Percentiles rank a stretch among this genome's conserved stretches.
Conservation (phyloP, 2,329 filamentous ascomycete genomes). For the Ophiostoma sp. region DNA sequence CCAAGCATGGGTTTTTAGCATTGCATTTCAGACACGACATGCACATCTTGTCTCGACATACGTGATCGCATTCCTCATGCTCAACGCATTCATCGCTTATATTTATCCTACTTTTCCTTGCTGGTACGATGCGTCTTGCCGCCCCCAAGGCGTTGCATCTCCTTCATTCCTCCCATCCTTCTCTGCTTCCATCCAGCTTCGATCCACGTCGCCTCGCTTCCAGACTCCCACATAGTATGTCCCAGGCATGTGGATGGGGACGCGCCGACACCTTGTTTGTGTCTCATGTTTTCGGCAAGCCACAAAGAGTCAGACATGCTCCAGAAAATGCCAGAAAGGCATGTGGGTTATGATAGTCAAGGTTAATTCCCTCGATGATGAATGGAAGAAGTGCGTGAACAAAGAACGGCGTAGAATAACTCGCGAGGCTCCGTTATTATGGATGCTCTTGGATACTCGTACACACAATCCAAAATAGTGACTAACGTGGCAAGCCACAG, state of each 20-base stretch:
- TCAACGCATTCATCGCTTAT: no score
- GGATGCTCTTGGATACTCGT: background rate
- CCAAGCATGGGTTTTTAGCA: constrained; percentile 5
- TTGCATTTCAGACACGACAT: background rate
- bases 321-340: background rate
- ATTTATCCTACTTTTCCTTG: no score
- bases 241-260: constrained; percentile 1
- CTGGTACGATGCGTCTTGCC: background rate
- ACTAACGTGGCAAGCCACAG: no score
- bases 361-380: background rate
- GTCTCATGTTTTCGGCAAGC: background rate
- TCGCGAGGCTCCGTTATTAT: constrained; percentile 3
- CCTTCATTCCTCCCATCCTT: background rate
- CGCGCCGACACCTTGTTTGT: constrained; percentile 8
- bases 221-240: no score
- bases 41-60: constrained; percentile 7
- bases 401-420: background rate
- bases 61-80: constrained; percentile 4
- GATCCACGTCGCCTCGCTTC: background rate
- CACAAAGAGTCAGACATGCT: background rate
- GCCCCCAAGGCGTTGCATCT: background rate
- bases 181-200: background rate
- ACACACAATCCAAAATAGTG: no score
- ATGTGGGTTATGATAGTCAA: background rate
- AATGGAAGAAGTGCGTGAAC: background rate